Evolutionary conservation across 2,329 filamentous ascomycete genomes (phyloP), one percentile per base, ranked within the genome.

Genomic region (Diaporthe helianthi): DNA sequence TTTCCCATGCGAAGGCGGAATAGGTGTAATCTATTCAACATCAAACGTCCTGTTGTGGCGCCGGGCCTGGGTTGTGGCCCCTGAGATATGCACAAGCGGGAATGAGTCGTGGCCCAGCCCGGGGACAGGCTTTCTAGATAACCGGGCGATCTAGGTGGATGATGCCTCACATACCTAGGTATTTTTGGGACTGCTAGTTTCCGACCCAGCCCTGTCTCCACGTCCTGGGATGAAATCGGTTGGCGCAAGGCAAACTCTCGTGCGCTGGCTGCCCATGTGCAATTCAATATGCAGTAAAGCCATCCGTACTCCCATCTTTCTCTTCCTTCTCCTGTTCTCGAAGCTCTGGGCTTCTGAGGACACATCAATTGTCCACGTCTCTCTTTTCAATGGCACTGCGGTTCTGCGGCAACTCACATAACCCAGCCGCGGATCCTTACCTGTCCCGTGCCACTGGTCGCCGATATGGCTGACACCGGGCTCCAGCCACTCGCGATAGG

Each of bases 201-300:
- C 58, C 58, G 58, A 63, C 58, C 44, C 58, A 63, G 58, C 58
- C 58, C 58, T 63, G 58, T 63, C 58, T 36, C 44, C 58, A 63
- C 44, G 44, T 29, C 58, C 58, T 26, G 6, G 58, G 44, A 63
- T 63, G 29, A 24, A 6, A 29, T 10, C 22, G 36, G 54, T 33
- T 19, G 58, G n/a, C 13, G n/a, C n/a, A 47, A 12, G 19, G 44
- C 44, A 36, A 13, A n/a, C 19, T 13, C 58, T 47, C 41, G 29
- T 47, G 44, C 36, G 44, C 44, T 24, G 44, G 5, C 36, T 6
- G 36, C 36, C n/a, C n/a, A n/a, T n/a, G n/a, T n/a, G n/a, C 29
- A 49, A 29, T 49, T 33, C 58, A 49, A 49, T 33, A 36, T 61
- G 46, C 29, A 47, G n/a, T 24, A 36, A 49, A 49, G 58, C 31